Evolutionary conservation across 495 filamentous ascomycete genomes (phyloP).

Genomic region (Penicillium paxilli): DNA sequence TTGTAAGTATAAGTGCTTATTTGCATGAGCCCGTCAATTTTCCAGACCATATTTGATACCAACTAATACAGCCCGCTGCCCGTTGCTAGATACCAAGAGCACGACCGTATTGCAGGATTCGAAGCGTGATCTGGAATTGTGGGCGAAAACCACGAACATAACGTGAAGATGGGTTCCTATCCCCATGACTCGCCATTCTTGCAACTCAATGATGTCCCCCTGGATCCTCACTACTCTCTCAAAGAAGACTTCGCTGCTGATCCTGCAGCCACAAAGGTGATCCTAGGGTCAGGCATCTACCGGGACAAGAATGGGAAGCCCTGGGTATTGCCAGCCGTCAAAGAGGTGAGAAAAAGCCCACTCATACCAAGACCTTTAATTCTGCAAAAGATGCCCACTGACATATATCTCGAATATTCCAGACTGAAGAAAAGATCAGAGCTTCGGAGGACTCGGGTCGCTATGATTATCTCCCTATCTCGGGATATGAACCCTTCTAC

Average conservation of each 20-base stretch:
- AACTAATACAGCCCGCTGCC: no score
- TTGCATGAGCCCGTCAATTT: no score
- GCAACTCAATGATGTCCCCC: background rate
- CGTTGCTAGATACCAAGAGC: no score
- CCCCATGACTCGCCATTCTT: background rate
- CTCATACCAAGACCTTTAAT: background rate
- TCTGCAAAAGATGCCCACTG: background rate
- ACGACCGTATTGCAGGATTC: no score
- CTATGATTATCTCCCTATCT: background rate
- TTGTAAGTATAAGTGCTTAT: no score
- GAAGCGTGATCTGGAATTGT: no score
- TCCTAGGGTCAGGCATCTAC: constrained; percentile 7
- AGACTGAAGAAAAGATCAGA: background rate
- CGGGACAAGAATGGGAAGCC: constrained; percentile 1
- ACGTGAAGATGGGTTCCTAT: background rate
- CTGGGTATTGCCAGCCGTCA: background rate
- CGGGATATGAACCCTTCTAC: constrained; percentile 1
- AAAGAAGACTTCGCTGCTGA: constrained; percentile 2
- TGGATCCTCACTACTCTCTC: constrained; percentile 4
- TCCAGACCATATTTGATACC: no score
- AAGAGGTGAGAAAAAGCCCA: background rate
- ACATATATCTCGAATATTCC: background rate
- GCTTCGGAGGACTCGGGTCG: background rate
- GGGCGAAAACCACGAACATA: background rate
- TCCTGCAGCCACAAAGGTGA: background rate